Conservation (phyloP, 768 basidiomycete genomes). For the Amanita jacksonii region DNA sequence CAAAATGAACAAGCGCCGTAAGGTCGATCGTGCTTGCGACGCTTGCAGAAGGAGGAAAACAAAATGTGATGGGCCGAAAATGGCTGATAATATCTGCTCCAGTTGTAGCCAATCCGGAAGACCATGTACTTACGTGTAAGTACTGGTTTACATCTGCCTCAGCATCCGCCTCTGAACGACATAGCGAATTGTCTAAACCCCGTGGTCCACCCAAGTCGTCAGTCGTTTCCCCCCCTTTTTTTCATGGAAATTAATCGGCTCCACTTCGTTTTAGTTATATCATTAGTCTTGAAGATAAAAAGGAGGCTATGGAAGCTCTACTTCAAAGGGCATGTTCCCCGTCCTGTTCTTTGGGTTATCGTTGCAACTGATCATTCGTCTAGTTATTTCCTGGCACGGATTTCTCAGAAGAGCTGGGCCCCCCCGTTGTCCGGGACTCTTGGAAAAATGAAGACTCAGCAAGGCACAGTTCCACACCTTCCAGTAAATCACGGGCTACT, state of each 20-base stretch:
- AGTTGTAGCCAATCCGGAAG: conserved; percentile 45
- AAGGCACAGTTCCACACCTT: background rate
- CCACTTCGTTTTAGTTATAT: conserved; percentile 45
- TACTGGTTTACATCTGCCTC: conserved; percentile 9
- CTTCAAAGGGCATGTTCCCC: conserved; percentile 30
- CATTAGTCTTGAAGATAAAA: conserved; percentile 46
- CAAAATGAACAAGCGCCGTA: conserved; percentile 18
- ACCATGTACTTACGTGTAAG: conserved; percentile 52
- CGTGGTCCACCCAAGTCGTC: conserved; percentile 63
- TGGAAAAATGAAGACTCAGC: conserved; percentile 35
- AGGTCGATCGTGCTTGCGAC: conserved; percentile 50
- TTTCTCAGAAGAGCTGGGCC: conserved; percentile 54
- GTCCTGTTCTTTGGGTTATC: background rate
- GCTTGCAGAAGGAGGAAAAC: conserved; percentile 49
- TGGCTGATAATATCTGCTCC: conserved; percentile 41
- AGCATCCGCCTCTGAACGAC: background rate
- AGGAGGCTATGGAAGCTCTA: conserved; percentile 47
- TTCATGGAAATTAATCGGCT: background rate
- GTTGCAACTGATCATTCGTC: background rate
- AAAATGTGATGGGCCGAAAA: conserved; percentile 50
- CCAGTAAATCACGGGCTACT: background rate
- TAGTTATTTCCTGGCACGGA: conserved; percentile 57
- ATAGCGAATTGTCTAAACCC: conserved; percentile 54
- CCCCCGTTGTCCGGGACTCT: conserved; percentile 50
- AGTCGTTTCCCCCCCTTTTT: conserved; percentile 17